Evolutionary conservation across 768 basidiomycete genomes (phyloP).

Genomic region (Lactifluus piperatus): DNA sequence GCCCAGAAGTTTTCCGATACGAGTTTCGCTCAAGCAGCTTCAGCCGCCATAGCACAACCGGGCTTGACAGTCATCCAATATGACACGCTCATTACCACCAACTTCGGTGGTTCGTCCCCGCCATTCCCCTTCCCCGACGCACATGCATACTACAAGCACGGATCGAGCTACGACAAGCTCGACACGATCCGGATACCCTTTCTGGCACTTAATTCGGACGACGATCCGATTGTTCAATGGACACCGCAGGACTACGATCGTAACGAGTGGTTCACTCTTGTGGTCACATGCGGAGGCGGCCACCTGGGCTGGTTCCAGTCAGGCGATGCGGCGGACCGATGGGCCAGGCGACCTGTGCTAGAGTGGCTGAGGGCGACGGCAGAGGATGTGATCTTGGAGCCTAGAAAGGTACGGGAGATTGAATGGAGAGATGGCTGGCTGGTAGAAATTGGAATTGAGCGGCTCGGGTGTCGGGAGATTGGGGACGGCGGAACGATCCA

Average conservation of each 20-base stretch:
- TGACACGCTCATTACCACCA: conserved; percentile 54
- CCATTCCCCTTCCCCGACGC: conserved; percentile 42
- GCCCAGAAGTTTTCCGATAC: conserved; percentile 44
- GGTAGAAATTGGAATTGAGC: conserved; percentile 44
- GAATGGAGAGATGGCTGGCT: conserved; percentile 48
- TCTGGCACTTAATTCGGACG: conserved; percentile 68
- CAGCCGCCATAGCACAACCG: conserved; percentile 36
- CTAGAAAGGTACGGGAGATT: conserved; percentile 28
- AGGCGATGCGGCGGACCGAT: conserved; percentile 34
- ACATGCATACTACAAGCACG: conserved; percentile 41
- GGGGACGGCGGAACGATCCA: conserved; percentile 35
- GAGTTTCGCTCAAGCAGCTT: conserved; percentile 39
- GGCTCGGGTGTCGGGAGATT: conserved; percentile 51
- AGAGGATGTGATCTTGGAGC: conserved; percentile 39
- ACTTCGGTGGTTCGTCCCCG: conserved; percentile 51
- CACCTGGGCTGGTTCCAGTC: conserved; percentile 84
- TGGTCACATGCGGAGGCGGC: conserved; percentile 63
- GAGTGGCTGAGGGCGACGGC: conserved; percentile 64
- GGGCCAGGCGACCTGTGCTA: conserved; percentile 63
- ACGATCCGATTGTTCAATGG: conserved; percentile 73
- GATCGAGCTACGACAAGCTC: conserved; percentile 57
- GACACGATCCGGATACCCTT: conserved; percentile 59
- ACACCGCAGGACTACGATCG: conserved; percentile 51
- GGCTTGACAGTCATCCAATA: conserved; percentile 48
- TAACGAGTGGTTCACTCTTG: conserved; percentile 49